Conservation (phyloP, 2,329 filamentous ascomycete genomes). For the Hypoxylon rubiginosum region DNA sequence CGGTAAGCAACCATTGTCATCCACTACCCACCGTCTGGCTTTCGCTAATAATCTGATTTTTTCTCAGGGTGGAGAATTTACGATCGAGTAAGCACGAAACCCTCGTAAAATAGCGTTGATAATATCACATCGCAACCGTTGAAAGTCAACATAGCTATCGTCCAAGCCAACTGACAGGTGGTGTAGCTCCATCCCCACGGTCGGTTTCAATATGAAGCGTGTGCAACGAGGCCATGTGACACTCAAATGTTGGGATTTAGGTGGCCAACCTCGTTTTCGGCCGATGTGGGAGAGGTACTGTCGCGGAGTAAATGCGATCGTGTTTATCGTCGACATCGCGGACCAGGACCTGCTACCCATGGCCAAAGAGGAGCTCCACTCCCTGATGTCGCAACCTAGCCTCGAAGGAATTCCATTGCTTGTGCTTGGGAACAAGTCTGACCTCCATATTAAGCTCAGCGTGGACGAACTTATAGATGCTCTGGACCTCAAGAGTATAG, state of each 20-base stretch:
- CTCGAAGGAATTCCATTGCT: constrained; percentile 92
- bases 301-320: constrained; percentile 95
- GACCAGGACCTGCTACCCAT: constrained; percentile 84
- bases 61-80: constrained; percentile 93
- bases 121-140: constrained; percentile 41
- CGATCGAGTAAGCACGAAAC: constrained; percentile 85
- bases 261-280: constrained; percentile 95
- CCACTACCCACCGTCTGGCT: constrained; percentile 27
- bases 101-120: constrained; percentile 27
- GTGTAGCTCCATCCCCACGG: constrained; percentile 93
- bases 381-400: constrained; percentile 85
- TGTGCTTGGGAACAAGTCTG: constrained; percentile 97
- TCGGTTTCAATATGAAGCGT: constrained; percentile 99
- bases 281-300: constrained; percentile 99
- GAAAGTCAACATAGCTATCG: constrained; percentile 38
- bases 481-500: constrained; percentile 89
- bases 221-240: constrained; percentile 98
- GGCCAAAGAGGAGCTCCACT: constrained; percentile 92
- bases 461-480: constrained; percentile 97
- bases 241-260: constrained; percentile 98
- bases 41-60: constrained; percentile 37
- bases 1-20: constrained; percentile 73
- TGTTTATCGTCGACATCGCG: constrained; percentile 98
- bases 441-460: constrained; percentile 88
- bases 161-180: constrained; percentile 54